phyloP scores from a whole-genome alignment of 495 filamentous ascomycete species.

The Mytilinidion resinicola region DNA sequence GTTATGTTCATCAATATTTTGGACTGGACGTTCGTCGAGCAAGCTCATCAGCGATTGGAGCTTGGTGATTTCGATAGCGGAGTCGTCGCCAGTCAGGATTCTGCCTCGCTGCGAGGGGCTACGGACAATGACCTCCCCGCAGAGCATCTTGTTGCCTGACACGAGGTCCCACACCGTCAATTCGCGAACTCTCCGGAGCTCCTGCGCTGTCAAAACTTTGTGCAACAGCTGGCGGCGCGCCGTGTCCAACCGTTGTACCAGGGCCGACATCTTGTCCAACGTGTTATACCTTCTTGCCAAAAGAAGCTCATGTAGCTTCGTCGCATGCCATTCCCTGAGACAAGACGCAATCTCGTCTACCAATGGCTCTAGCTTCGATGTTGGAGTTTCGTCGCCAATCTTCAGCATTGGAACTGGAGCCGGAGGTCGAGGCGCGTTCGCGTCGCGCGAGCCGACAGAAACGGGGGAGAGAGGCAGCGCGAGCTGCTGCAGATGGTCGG shows the following conservation, averaged over 20 bases:
- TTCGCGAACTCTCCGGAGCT: conserved; percentile 69
- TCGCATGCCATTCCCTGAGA: conserved; percentile 95
- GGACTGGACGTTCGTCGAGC: conserved; percentile 67
- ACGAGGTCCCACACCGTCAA: conserved; percentile 94
- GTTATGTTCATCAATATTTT: conserved; percentile 59
- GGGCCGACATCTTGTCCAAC: conserved; percentile 70
- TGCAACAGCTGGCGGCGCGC: conserved; percentile 84
- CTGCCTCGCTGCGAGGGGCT: conserved; percentile 77
- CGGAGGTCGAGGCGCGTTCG: conserved; percentile 65
- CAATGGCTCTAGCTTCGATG: conserved; percentile 78
- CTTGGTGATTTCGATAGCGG: conserved; percentile 81
- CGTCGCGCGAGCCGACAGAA: conserved; percentile 43
- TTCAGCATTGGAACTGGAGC: conserved; percentile 96
- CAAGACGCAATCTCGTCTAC: conserved; percentile 97
- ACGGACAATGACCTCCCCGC: conserved; percentile 85
- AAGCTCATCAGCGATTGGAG: conserved; percentile 95
- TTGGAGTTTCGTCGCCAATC: conserved; percentile 92
- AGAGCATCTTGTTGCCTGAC: conserved; percentile 84
- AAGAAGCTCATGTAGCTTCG: conserved; percentile 89
- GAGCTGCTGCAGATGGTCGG: conserved; percentile 26
- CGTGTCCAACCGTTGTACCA: conserved; percentile 75
- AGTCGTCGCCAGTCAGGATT: conserved; percentile 85
- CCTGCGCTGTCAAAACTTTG: conserved; percentile 79
- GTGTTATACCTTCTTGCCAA: conserved; percentile 71
- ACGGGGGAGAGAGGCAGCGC: conserved; percentile 25